Conservation (phyloP, 2,329 filamentous ascomycete species). For the Ceratocystis papillata region DNA sequence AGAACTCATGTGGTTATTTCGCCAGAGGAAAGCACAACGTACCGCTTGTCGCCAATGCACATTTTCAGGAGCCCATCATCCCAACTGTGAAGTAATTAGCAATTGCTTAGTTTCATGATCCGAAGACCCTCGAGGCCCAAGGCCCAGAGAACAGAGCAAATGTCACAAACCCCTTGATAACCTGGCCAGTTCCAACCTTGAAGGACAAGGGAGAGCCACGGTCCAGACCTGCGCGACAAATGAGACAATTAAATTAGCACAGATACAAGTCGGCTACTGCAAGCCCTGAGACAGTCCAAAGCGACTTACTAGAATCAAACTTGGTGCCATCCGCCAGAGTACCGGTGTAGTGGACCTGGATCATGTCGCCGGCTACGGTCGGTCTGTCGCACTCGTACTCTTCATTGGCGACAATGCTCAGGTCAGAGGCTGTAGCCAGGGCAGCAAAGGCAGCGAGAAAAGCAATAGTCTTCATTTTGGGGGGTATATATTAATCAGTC, state of each 20-base stretch:
- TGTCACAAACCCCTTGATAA: constrained; percentile 69
- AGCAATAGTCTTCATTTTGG: constrained; percentile 40
- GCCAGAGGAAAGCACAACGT: constrained; percentile 26
- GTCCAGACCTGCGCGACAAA: constrained; percentile 48
- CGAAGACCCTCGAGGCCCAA: background rate
- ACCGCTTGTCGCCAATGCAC: constrained; percentile 87
- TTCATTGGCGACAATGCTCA: constrained; percentile 68
- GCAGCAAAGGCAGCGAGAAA: constrained; percentile 42
- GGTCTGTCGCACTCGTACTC: constrained; percentile 70
- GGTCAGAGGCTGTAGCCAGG: constrained; percentile 46
- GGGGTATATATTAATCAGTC: constrained; percentile 21
- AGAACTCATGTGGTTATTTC: background rate
- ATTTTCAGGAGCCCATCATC: constrained; percentile 82
- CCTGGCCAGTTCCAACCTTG: constrained; percentile 64
- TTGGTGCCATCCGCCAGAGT: constrained; percentile 65
- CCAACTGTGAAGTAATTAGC: constrained; percentile 47
- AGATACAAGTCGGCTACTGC: constrained; percentile 1
- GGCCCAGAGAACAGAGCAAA: background rate
- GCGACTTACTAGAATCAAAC: constrained; percentile 62
- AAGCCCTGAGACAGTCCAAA: background rate
- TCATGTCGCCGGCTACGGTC: constrained; percentile 62
- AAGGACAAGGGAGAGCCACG: constrained; percentile 67
- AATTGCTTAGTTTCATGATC: constrained; percentile 25
- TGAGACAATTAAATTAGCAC: constrained; percentile 17
- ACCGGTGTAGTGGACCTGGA: constrained; percentile 81